Base-by-base conservation (phyloP, 441 rosid species). In the Eutrema salsugineum region DNA sequence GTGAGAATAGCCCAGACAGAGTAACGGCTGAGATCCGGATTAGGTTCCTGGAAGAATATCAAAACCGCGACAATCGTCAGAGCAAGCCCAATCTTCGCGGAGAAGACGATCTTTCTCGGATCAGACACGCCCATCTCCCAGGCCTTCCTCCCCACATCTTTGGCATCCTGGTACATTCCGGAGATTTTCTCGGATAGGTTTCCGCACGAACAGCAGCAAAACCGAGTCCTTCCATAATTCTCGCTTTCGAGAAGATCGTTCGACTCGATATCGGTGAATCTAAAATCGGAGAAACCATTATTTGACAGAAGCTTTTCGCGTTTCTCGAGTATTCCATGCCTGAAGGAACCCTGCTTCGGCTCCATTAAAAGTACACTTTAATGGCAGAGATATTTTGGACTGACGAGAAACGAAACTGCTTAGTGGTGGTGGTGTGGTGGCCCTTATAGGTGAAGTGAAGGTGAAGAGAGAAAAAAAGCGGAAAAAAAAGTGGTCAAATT, bases 1-100 rank as follows among this genome's bases (percentile, higher is more conserved):
- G 94, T 88, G 11, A 88, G 90, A 74, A 88, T 81, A 50, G 93
- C 88, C 93, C 93, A 88, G 32, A 87, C 81, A 24, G 79, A 86
- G 86, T 88, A 78, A 8, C 85, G 80, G 19, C 88, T 83, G 49
- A 80, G 76, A 44, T 82, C 94, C 28, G 78, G 71, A 58, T 82
- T 65, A 51, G 93, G 88, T 51, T 76, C 77, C 54, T 85, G 86
- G 44, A 54, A 67, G 81, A 85, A 88, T 70, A 85, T 80, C 68
- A 86, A 57, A 57, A 88, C 59, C 16, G 91, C 83, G 9, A 88
- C 82, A 4, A 88, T 80, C 78, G 62, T 71, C 35, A 88, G 50
- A 73, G 94, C 89, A 54, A 88, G 76, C 5, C 82, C 89, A 83
- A 88, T 86, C 78, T 88, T 88, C 0, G 84, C 89, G 12, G 94